Percentiles rank a stretch among this genome's conserved stretches.
These are phyloP conservation scores for Schoenoplectus tabernaemontani DNA, from an alignment of 202 grass and related monocot species.

Conservation along the genomic window DNA sequence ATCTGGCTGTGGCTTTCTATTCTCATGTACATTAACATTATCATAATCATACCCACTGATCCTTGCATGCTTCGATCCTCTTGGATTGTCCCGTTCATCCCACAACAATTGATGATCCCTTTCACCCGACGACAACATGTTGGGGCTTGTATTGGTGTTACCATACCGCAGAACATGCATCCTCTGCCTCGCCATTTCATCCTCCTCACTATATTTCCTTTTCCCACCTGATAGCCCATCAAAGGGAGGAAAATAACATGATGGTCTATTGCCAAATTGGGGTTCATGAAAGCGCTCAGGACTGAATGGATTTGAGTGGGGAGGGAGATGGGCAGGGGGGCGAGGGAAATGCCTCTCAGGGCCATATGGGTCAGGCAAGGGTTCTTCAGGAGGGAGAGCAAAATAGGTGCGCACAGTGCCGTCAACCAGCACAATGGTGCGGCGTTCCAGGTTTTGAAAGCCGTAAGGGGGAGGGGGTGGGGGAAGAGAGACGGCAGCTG, in stretches of 20 bases:
- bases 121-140: conserved; percentile 25
- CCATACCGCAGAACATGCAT: conserved; percentile 45
- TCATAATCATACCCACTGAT: conserved; percentile 27
- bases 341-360: conserved; percentile 33
- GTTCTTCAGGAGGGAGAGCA: conserved; percentile 57
- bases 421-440: conserved; percentile 52
- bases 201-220: conserved; percentile 36
- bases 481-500: conserved; percentile 25
- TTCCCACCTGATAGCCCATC: conserved; percentile 28
- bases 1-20: conserved; percentile 2
- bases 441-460: conserved; percentile 67
- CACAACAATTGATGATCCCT: conserved; percentile 4
- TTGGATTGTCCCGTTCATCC: conserved; percentile 33
- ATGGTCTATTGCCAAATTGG: conserved; percentile 23
- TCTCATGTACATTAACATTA: conserved; percentile 9
- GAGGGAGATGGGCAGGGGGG: conserved; percentile 25
- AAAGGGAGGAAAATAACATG: conserved; percentile 6
- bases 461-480: conserved; percentile 41
- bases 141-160: conserved; percentile 49
- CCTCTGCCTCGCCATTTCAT: conserved; percentile 36
- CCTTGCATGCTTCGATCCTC: conserved; percentile 53
- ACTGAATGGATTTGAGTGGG: neutral
- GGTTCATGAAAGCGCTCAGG: neutral
- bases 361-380: conserved; percentile 28
- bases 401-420: conserved; percentile 65